A percentile compares a stretch with the other conserved stretches of the same genome.
Conservation (phyloP, 2,329 filamentous ascomycete genomes). For the Penicillium sp. region DNA sequence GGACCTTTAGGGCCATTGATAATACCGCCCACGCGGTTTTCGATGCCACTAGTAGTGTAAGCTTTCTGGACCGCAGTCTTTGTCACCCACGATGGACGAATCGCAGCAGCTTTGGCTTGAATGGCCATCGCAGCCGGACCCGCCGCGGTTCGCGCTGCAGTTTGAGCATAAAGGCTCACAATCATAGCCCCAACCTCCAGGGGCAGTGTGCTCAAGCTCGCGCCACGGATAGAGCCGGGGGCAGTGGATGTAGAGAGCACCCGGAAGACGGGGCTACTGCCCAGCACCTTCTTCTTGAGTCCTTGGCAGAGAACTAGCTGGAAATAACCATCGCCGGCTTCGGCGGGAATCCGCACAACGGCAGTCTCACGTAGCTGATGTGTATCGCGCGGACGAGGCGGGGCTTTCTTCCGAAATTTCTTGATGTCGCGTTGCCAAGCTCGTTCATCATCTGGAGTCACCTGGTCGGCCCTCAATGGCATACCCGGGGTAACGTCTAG, state of each 20-base stretch:
- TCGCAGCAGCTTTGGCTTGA: conserved; percentile 27
- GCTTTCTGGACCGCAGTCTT: conserved; percentile 35
- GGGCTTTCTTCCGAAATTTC: conserved; percentile 60
- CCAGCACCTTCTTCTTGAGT: conserved; percentile 59
- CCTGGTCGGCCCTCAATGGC: conserved; percentile 48
- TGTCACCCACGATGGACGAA: conserved; percentile 32
- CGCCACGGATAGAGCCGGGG: conserved; percentile 62
- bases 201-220: conserved; percentile 64
- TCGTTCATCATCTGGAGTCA: conserved; percentile 60
- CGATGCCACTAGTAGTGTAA: conserved; percentile 33
- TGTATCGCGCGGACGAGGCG: conserved; percentile 46
- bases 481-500: conserved; percentile 65
- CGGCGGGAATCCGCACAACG: conserved; percentile 63
- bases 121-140: conserved; percentile 28
- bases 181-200: conserved; percentile 59
- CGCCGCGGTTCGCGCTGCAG: conserved; percentile 28
- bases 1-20: conserved; percentile 41
- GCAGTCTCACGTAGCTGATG: conserved; percentile 63
- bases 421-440: conserved; percentile 67
- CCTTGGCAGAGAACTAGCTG: conserved; percentile 63
- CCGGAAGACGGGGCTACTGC: conserved; percentile 66
- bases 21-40: conserved; percentile 27
- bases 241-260: conserved; percentile 66
- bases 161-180: conserved; percentile 45
- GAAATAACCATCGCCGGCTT: conserved; percentile 66